Base-by-base conservation (phyloP, 2,329 filamentous ascomycete genomes). In the Aaosphaeria pasadenensis region DNA sequence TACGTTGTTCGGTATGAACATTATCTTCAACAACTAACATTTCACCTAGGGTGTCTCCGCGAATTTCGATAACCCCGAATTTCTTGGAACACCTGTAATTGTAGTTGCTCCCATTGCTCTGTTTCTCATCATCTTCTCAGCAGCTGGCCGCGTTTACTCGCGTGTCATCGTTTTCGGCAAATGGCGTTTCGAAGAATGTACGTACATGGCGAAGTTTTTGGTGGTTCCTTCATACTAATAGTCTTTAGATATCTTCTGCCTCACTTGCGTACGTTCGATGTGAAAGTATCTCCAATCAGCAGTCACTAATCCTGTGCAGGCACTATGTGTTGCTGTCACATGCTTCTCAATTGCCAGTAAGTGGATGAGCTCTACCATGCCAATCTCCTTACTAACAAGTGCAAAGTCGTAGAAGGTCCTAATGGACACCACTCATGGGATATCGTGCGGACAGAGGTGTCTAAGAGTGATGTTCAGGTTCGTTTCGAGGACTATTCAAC, bases 391-490 rank as follows among this genome's bases (percentile, higher is more conserved):
- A 9, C n/a, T 9, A 36, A 9, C 33, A 36, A 9, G 33, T 36
- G 33, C 33, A 36, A 9, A 36, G 33, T 36, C n/a, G 33, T 36
- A 9, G 39, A 40, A 13, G 45, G 50, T 9, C 46, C 52, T 3
- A 55, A 53, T 45, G 58, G 53, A 1, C 46, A 56, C 36, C 56
- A 57, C 46, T 48, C 53, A 6, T 60, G 56, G 56, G 54, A 60
- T 33, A 46, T 60, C 24, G 30, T 50, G n/a, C 38, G 45, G 13
- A 11, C 11, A 5, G 29, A 9, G 6, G 41, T 43, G 9, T 30
- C 7, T 11, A 43, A 43, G 30, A n/a, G 9, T 36, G 7, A 9
- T 33, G 40, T 58, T 40, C 40, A 47, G 32, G 55, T 57, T 52
- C 11, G 49, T 41, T 1, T 13, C 31, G 30, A 3, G 3, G 17